Conservation (phyloP, 441 rosid genomes). For the Populus hybrid region DNA sequence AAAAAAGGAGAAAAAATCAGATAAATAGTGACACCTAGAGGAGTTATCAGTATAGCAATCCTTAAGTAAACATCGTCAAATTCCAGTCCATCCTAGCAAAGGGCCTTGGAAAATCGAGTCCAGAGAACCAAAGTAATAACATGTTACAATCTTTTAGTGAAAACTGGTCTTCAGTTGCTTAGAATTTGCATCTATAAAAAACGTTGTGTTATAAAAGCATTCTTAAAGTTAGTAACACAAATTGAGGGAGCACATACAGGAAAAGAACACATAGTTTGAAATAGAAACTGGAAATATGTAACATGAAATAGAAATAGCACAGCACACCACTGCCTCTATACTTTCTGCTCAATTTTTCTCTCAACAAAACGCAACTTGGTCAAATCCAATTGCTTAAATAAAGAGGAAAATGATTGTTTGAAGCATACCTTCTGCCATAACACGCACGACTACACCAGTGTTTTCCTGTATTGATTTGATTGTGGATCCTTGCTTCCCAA, state of each 20-base stretch:
- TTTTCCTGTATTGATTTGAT: conserved; percentile 78
- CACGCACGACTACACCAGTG: conserved; percentile 70
- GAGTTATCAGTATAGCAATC: not conserved
- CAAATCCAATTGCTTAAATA: not conserved
- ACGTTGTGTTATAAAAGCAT: not conserved
- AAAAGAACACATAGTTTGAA: not conserved
- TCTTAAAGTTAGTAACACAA: not conserved
- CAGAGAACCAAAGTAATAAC: not conserved
- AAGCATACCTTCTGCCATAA: conserved; percentile 63
- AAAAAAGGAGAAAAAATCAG: not conserved
- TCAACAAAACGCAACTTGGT: not conserved
- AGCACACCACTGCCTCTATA: not conserved
- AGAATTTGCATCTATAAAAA: not conserved
- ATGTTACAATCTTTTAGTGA: not conserved
- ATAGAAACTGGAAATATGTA: not conserved
- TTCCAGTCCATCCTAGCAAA: not conserved
- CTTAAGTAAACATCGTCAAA: not conserved
- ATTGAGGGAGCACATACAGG: not conserved
- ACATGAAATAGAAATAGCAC: not conserved
- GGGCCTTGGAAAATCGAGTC: not conserved
- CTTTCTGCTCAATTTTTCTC: not conserved
- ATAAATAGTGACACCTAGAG: not conserved
- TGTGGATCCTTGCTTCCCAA: conserved; percentile 83
- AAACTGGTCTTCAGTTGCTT: not conserved
- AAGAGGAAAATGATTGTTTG: not conserved